Evolutionary conservation across 2,329 filamentous ascomycete species (phyloP), one percentile per base, ranked within the genome.

Genomic region (Botryotinia globosa): DNA sequence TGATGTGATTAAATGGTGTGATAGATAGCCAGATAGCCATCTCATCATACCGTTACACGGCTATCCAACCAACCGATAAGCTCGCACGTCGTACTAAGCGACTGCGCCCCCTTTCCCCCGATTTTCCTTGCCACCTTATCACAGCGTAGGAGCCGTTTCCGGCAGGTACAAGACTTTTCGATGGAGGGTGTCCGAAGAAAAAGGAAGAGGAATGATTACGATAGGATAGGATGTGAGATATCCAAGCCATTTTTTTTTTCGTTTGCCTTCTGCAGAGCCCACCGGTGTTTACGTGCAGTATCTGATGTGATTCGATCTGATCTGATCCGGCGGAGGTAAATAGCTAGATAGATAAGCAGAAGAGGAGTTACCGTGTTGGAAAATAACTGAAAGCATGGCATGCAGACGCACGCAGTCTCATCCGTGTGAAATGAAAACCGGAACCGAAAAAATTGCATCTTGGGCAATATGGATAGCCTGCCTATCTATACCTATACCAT

Each of bases 91-190:
- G 51, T 42, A 68, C 65, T 51, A 56, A 68, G 34, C 48, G 48
- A 58, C 65, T 68, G 65, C 65, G 65, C 65, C 65, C 65, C 65
- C 25, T 68, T 56, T 44, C 5, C 29, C 37, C 48, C 65, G n/a
- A 56, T 56, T 32, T 42, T 42, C 12, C 10, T 68, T 56, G 34
- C 34, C 48, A 56, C 34, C n/a, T 67, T 29, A 29, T 29, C n/a
- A 29, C 51, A 29, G 25, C 54, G 48, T 16, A 42, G 65, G 20
- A 25, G 14, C 45, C 51, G 45, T 29, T 39, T 54, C 16, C 16
- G 45, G 45, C 34, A 29, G 64, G 64, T 39, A 12, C 16, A 66
- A 54, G 25, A n/a, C 48, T 16, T n/a, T 54, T n/a, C 2, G 25
- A 54, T 54, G 48, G 48, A 16, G 18, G 16, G 42, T 5, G 34